Evolutionary conservation across 140 eudicot species (phyloP).

Genomic region (Oenanthe javanica): DNA sequence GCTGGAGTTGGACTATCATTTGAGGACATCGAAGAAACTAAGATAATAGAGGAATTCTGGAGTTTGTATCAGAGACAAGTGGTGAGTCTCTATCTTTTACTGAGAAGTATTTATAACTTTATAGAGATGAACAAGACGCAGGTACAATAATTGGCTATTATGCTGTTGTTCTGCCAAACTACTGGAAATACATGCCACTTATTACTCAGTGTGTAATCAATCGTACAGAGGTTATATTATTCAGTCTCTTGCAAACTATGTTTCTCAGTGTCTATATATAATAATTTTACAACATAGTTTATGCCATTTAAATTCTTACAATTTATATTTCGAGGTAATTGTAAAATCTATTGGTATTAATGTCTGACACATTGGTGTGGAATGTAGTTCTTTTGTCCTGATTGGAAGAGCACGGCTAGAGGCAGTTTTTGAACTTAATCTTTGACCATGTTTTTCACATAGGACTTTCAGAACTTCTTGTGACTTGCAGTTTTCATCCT

Average conservation of each 20-base stretch:
- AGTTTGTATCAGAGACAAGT: slow-evolving; percentile 34
- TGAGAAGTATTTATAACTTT: background rate
- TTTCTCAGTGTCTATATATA: background rate
- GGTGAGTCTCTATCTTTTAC: slow-evolving; percentile 24
- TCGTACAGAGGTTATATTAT: background rate
- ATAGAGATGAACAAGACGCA: background rate
- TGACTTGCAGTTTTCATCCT: background rate
- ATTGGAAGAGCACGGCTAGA: background rate
- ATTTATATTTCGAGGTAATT: background rate
- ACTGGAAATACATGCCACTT: background rate
- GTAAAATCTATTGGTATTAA: background rate
- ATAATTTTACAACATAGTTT: background rate
- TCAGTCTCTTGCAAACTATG: background rate
- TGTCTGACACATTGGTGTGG: background rate
- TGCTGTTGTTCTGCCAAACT: background rate
- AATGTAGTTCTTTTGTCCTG: background rate
- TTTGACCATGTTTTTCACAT: background rate
- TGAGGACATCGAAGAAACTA: slow-evolving; percentile 54
- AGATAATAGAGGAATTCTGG: slow-evolving; percentile 54
- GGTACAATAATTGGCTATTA: background rate
- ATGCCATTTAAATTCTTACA: background rate
- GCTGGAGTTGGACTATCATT: slow-evolving; percentile 50
- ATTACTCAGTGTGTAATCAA: background rate
- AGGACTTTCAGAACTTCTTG: background rate
- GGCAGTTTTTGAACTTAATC: background rate